These are phyloP conservation scores for Saccharomycopsis fodiens DNA, from an alignment of 805 yeast species.

Conservation along the genomic window DNA sequence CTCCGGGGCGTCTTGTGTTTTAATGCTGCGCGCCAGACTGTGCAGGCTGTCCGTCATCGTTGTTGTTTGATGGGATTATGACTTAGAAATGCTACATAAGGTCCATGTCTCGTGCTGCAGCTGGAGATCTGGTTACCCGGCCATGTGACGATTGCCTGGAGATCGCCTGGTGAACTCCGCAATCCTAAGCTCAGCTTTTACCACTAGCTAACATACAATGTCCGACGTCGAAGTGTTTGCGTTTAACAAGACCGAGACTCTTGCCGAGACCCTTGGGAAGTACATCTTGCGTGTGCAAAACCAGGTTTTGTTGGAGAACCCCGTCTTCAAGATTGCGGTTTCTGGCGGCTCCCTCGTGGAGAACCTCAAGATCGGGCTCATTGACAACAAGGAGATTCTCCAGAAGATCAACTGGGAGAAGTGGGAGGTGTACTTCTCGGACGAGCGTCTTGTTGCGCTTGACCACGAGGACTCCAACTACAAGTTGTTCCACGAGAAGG, in stretches of 20 bases:
- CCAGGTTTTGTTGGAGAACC: conserved; percentile 38
- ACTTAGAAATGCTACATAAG: no score
- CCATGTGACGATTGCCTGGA: no score
- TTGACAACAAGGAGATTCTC: conserved; percentile 43
- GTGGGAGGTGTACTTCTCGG: conserved; percentile 83
- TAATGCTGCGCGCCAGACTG: no score
- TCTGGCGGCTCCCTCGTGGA: conserved; percentile 84
- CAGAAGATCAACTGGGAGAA: conserved; percentile 51
- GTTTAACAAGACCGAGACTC: conserved; percentile 46
- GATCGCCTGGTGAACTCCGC: no score
- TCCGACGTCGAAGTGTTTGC: conserved; percentile 16
- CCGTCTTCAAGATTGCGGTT: conserved; percentile 64
- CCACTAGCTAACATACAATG: conserved; percentile 6
- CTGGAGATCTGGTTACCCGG: no score
- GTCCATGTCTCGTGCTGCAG: no score
- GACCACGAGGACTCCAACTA: conserved; percentile 80
- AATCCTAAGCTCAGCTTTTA: no score
- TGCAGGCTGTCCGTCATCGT: no score
- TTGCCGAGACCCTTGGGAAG: conserved; percentile 60
- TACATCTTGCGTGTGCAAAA: conserved; percentile 57
- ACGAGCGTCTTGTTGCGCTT: conserved; percentile 83
- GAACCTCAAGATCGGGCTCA: conserved; percentile 46
- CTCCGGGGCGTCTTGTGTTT: no score
- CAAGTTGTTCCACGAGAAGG: conserved; percentile 70
- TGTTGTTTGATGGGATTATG: no score